These are phyloP conservation scores for Xylariaceae sp. DNA, from an alignment of 2,329 filamentous ascomycete species.

Conservation along the genomic window DNA sequence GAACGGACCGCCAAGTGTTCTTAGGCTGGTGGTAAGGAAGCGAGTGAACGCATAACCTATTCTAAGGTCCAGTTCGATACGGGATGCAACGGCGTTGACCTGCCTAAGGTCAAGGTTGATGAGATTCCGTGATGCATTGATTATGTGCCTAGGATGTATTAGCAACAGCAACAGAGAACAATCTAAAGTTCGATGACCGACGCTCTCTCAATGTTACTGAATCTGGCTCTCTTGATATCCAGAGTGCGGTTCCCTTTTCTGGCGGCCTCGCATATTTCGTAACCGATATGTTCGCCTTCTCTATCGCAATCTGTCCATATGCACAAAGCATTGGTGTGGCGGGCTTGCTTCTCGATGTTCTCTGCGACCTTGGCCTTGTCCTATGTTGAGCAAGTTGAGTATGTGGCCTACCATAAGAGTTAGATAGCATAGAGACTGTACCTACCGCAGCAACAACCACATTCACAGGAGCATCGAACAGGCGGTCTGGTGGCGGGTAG, in stretches of 20 bases:
- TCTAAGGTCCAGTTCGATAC: slow-evolving; percentile 90
- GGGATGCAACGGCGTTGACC: slow-evolving; percentile 83
- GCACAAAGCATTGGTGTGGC: slow-evolving; percentile 75
- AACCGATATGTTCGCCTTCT: slow-evolving; percentile 95
- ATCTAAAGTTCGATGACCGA: slow-evolving; percentile 50
- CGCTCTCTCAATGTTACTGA: slow-evolving; percentile 95
- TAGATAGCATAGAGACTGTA: not conserved
- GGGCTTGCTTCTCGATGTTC: slow-evolving; percentile 84
- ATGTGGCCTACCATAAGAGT: not conserved
- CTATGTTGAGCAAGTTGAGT: slow-evolving; percentile 47
- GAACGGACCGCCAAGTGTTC: slow-evolving; percentile 71
- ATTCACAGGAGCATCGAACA: slow-evolving; percentile 83
- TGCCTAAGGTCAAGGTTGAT: slow-evolving; percentile 83
- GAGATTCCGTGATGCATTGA: slow-evolving; percentile 80
- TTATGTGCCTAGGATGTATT: slow-evolving; percentile 70
- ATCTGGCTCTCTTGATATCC: slow-evolving; percentile 83
- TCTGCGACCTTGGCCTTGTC: slow-evolving; percentile 81
- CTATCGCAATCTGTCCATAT: slow-evolving; percentile 99
- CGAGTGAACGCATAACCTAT: slow-evolving; percentile 94
- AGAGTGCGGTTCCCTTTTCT: slow-evolving; percentile 74
- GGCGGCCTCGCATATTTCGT: slow-evolving; percentile 86
- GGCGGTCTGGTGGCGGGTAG: slow-evolving; percentile 75
- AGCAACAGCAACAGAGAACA: slow-evolving; percentile 2
- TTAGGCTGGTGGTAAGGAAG: slow-evolving; percentile 81
- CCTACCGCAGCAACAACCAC: slow-evolving; percentile 71